Evolutionary conservation across 2,329 filamentous ascomycete genomes (phyloP).

Genomic region (Cladophialophora carrionii): DNA sequence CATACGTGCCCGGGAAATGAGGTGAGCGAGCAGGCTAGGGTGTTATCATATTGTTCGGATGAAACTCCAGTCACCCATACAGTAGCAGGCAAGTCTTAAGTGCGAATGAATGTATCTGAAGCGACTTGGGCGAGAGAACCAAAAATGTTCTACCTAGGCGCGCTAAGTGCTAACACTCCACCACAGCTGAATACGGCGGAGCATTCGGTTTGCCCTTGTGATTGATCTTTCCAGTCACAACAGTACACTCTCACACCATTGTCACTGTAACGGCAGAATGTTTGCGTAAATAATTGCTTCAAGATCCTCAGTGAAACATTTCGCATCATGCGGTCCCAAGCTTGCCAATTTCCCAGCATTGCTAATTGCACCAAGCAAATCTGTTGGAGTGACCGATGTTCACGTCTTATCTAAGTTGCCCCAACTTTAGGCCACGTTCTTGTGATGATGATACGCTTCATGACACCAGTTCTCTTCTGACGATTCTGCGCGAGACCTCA

Average conservation of each 20-base stretch:
- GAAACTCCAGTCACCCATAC: too few relatives aligned
- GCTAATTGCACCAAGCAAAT: background rate
- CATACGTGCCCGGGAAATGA: constrained; percentile 1
- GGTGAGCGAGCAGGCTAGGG: background rate
- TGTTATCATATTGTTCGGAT: background rate
- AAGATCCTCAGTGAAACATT: background rate
- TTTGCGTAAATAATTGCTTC: background rate
- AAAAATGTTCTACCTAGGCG: background rate
- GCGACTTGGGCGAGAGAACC: background rate
- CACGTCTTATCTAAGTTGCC: background rate
- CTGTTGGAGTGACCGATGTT: background rate
- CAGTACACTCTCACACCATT: too few relatives aligned
- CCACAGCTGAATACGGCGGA: background rate
- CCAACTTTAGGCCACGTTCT: background rate
- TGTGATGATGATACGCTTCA: background rate
- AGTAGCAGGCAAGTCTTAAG: background rate
- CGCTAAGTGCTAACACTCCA: background rate
- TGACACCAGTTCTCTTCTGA: background rate
- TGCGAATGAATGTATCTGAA: background rate
- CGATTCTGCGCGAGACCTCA: background rate
- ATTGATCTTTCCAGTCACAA: too few relatives aligned
- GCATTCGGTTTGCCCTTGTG: background rate
- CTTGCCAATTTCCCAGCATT: background rate
- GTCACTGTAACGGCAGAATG: background rate
- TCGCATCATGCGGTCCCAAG: background rate